Evolutionary conservation across 2,329 filamentous ascomycete genomes (phyloP), one percentile per base, ranked within the genome.

Genomic region (Pyrenochaeta sp.): DNA sequence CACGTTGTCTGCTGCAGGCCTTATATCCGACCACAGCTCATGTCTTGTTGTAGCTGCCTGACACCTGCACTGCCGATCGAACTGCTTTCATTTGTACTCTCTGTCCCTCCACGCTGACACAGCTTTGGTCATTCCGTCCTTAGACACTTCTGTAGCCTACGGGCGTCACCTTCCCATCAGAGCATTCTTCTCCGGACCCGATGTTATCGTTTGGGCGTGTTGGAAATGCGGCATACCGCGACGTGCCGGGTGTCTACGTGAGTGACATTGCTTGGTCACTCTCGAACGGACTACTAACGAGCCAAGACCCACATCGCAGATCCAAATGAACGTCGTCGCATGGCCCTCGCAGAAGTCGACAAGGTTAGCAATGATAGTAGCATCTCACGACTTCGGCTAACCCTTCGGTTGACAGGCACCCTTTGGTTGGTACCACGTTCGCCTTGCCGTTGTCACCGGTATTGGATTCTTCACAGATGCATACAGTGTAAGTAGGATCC

Each of bases 391-490:
- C 11, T 7, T 7, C 7, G 22, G 7, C 22, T 24, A 11, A n/a
- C n/a, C n/a, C 11, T 24, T 11, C 7, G 22, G 22, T 11, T 24
- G 22, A 24, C 22, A n/a, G 24, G 65, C 65, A 17, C 63, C 64
- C 0, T 68, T 69, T 35, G 65, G 65, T 11, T 69, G 67, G 88
- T 90, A 91, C 67, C 89, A 94, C 65, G 82, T 92, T 45, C 82
- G 89, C 27, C 87, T 89, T 44, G 82, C 89, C 40, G 74, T 89
- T 7, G 89, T 93, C 17, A 89, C 89, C 20, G 89, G 90, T 60
- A 87, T 93, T 50, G 90, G 89, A 58, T 94, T 95, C 82, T 94
- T 94, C 73, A 93, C 89, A 11, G 90, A 93, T 67, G 88, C 88
- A 9, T 93, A 92, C 72, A 62, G 55, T 53, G 61, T 66, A 52